Evolutionary conservation across 2,329 filamentous ascomycete species (phyloP).

Genomic region (Ophiostoma sp.): DNA sequence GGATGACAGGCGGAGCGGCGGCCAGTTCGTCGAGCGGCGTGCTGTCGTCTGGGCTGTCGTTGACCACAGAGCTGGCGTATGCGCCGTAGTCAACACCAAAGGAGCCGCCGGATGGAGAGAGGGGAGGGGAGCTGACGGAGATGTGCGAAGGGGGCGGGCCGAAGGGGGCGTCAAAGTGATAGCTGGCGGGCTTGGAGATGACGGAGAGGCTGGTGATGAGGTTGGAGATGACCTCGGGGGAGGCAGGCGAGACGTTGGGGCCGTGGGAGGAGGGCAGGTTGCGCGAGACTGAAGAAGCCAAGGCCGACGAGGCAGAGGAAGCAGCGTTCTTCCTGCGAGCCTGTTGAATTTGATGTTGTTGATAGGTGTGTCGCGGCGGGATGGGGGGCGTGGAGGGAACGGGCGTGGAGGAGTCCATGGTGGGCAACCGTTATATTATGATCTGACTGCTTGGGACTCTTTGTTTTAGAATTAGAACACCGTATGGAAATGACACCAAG

Average conservation of each 20-base stretch:
- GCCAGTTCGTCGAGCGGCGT: conserved; percentile 54
- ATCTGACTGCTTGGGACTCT: conserved; percentile 13
- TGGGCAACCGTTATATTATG: conserved; percentile 15
- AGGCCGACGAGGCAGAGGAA: conserved; percentile 5
- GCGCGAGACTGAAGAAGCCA: conserved; percentile 16
- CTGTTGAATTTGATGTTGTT: conserved; percentile 28
- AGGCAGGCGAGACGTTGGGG: conserved; percentile 23
- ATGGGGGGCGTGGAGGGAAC: conserved; percentile 27
- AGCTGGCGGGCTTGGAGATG: conserved; percentile 61
- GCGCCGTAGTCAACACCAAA: conserved; percentile 71
- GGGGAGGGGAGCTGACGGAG: conserved; percentile 30
- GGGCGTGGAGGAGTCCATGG: conserved; percentile 24
- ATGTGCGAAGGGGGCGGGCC: conserved; percentile 34
- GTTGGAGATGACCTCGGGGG: conserved; percentile 63
- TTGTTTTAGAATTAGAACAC: conserved; percentile 11
- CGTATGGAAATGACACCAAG: conserved; percentile 6
- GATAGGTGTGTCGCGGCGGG: conserved; percentile 30
- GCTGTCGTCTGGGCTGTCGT: conserved; percentile 44
- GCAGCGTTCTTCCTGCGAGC: conserved; percentile 31
- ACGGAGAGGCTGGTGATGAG: conserved; percentile 65
- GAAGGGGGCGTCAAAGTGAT: conserved; percentile 60
- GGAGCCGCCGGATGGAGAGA: conserved; percentile 41
- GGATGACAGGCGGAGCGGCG: conserved; percentile 64
- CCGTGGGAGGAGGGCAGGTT: conserved; percentile 24
- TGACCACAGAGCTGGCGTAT: conserved; percentile 49